Percentiles rank a stretch among this genome's conserved stretches.
These are phyloP conservation scores for Magnolia officinalis DNA, from an alignment of 164 flowering plant genomes.

Conservation along the genomic window DNA sequence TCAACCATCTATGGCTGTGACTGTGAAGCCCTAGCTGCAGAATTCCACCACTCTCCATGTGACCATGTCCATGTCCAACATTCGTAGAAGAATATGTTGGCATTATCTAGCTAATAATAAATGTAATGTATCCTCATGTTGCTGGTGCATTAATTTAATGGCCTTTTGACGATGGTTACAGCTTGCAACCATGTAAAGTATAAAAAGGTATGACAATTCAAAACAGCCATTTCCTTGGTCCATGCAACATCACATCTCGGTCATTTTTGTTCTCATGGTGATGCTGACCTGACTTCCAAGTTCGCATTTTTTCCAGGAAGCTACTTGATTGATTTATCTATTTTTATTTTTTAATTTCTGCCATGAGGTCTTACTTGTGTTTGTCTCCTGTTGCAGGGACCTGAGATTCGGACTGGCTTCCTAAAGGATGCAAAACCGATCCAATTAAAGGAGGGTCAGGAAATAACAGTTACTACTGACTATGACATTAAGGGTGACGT, in stretches of 20 bases:
- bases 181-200: neutral
- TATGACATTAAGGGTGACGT: slow-evolving; percentile 64
- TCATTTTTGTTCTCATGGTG: no score
- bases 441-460: slow-evolving; percentile 80
- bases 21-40: neutral
- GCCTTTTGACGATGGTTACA: no score
- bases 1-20: neutral
- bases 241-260: neutral
- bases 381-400: slow-evolving; percentile 49
- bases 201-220: neutral
- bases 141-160: no score
- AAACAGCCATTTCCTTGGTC: neutral
- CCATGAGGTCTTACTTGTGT: neutral
- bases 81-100: neutral
- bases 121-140: no score
- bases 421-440: slow-evolving; percentile 69
- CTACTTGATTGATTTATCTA: neutral
- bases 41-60: neutral
- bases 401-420: slow-evolving; percentile 87
- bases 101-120: neutral
- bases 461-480: slow-evolving; percentile 65
- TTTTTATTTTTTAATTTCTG: neutral
- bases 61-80: neutral
- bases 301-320: neutral
- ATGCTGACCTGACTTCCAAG: neutral